These are phyloP conservation scores for Albugo candida DNA, from an alignment of 352 stramenopile species.

Conservation along the genomic window DNA sequence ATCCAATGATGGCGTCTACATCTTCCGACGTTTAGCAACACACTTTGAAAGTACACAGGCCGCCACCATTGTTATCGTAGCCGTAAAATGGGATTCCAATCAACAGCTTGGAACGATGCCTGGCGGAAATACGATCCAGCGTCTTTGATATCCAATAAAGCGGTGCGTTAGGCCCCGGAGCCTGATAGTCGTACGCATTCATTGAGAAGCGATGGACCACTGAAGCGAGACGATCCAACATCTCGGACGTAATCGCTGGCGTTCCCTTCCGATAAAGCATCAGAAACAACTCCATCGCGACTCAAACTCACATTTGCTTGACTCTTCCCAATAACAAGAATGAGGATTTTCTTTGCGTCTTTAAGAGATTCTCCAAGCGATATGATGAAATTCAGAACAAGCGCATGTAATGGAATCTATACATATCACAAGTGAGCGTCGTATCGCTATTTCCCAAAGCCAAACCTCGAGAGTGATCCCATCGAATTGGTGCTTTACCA, in stretches of 20 bases:
- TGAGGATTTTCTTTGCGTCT: slow-evolving; percentile 1
- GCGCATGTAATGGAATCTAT: not conserved
- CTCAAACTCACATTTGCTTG: not conserved
- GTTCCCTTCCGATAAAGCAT: slow-evolving; percentile 12
- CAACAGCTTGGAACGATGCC: slow-evolving; percentile 34
- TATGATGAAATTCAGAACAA: not conserved
- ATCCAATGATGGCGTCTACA: slow-evolving; percentile 23
- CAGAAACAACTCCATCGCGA: not conserved
- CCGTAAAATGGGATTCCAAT: slow-evolving; percentile 65
- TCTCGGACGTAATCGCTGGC: slow-evolving; percentile 26
- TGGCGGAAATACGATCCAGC: slow-evolving; percentile 20
- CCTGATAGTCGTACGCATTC: slow-evolving; percentile 61
- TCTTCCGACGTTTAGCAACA: not conserved
- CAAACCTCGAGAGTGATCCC: slow-evolving; percentile 65
- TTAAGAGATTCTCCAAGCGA: slow-evolving; percentile 1
- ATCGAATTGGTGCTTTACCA: slow-evolving; percentile 26
- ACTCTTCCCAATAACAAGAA: not conserved
- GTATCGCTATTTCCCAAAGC: slow-evolving; percentile 33
- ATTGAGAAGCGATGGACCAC: slow-evolving; percentile 61
- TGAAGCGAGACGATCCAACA: slow-evolving; percentile 32
- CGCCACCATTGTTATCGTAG: slow-evolving; percentile 42
- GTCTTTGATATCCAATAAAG: slow-evolving; percentile 43
- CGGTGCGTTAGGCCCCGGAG: slow-evolving; percentile 42
- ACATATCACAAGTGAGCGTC: slow-evolving; percentile 5
- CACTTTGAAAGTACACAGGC: not conserved